Conservation (phyloP, 2,329 filamentous ascomycete species). For the Beauveria varroae region DNA sequence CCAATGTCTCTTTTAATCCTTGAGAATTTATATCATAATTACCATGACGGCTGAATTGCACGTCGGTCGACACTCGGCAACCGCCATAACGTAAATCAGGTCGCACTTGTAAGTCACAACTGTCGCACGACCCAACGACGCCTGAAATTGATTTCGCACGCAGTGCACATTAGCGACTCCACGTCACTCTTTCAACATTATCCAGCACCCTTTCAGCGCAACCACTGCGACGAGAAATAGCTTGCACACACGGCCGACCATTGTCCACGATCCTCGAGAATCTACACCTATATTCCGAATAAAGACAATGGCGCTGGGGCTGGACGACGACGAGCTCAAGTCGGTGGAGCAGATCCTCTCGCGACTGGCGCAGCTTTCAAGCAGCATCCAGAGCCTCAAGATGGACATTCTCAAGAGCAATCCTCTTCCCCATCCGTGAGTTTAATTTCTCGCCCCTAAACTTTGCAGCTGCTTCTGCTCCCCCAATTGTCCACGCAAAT, state of each 20-base stretch:
- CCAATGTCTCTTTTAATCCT: too few species aligned
- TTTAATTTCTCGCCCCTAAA: background rate
- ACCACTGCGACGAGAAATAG: background rate
- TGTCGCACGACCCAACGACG: too few species aligned
- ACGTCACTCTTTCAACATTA: background rate
- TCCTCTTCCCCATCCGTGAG: conserved; percentile 60
- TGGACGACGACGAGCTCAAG: conserved; percentile 55
- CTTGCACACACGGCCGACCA: background rate
- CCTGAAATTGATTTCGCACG: background rate
- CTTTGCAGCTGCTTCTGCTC: background rate
- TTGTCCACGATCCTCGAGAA: background rate
- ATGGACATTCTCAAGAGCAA: conserved; percentile 53
- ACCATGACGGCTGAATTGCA: too few species aligned
- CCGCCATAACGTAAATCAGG: too few species aligned
- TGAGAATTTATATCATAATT: too few species aligned
- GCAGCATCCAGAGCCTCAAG: conserved; percentile 58
- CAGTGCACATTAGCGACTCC: background rate
- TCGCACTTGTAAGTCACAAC: too few species aligned
- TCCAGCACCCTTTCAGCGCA: background rate
- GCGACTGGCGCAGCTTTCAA: conserved; percentile 60
- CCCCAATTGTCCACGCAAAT: background rate
- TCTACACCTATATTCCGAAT: background rate
- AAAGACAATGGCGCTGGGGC: conserved; percentile 36
- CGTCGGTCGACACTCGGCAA: too few species aligned
- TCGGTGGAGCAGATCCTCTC: conserved; percentile 64